Evolutionary conservation across 306 rosid species (phyloP).

Genomic region (Vigna mungo): DNA sequence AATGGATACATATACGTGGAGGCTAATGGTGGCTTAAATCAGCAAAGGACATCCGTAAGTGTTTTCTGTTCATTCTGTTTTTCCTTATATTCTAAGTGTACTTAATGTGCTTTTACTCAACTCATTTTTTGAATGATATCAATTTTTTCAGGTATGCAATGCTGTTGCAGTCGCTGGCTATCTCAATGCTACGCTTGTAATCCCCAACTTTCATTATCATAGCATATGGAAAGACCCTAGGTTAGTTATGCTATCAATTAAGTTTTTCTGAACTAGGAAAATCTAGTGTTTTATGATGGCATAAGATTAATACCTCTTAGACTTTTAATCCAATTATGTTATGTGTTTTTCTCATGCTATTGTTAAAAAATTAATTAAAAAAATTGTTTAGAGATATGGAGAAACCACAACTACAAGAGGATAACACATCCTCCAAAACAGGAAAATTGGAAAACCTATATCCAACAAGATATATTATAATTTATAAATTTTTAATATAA

Average conservation of each 20-base stretch:
- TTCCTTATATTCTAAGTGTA: conserved; percentile 33
- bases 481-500: not conserved
- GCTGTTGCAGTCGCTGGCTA: conserved; percentile 98
- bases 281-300: conserved; percentile 31
- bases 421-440: not conserved
- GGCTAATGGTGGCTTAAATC: conserved; percentile 98
- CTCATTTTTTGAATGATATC: conserved; percentile 44
- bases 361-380: conserved; percentile 11
- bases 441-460: conserved; percentile 6
- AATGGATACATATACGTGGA: conserved; percentile 94
- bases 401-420: conserved; percentile 22
- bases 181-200: conserved; percentile 96
- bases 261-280: conserved; percentile 23
- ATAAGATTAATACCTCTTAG: not conserved
- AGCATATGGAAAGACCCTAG: conserved; percentile 99
- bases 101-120: conserved; percentile 35
- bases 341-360: conserved; percentile 14
- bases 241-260: conserved; percentile 55
- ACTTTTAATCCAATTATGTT: conserved; percentile 12
- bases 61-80: conserved; percentile 37
- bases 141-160: conserved; percentile 80
- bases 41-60: conserved; percentile 96
- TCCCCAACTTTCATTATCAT: conserved; percentile 95
- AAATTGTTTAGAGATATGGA: not conserved
- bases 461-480: conserved; percentile 7